These are phyloP conservation scores for Cucumis melo DNA, from an alignment of 306 rosid genomes.

Conservation along the genomic window DNA sequence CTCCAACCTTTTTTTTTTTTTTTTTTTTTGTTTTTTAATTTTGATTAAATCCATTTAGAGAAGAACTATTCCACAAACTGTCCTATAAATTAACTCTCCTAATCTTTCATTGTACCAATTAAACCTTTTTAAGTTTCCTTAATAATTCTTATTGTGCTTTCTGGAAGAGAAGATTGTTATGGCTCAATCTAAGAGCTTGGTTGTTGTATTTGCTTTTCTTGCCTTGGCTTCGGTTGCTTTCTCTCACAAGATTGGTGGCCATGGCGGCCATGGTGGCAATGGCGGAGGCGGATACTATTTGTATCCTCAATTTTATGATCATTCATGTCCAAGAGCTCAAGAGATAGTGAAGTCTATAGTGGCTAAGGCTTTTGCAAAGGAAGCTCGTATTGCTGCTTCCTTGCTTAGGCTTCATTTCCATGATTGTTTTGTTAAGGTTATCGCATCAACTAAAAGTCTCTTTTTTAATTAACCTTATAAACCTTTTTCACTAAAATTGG, in stretches of 20 bases:
- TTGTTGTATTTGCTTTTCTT: conserved; percentile 36
- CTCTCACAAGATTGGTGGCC: conserved; percentile 8
- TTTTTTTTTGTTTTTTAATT: not conserved
- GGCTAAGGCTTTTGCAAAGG: conserved; percentile 46
- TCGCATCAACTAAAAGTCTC: not conserved
- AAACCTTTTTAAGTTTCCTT: not conserved
- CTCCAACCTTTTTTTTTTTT: conserved; percentile 3
- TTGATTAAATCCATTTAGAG: not conserved
- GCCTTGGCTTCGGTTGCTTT: conserved; percentile 38
- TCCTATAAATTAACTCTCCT: conserved; percentile 26
- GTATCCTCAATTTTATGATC: conserved; percentile 65
- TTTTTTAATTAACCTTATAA: not conserved
- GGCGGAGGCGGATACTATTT: conserved; percentile 20
- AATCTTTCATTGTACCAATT: not conserved
- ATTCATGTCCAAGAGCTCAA: conserved; percentile 61
- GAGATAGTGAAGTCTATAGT: conserved; percentile 51
- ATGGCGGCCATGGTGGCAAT: not conserved
- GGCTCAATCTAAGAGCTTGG: conserved; percentile 23
- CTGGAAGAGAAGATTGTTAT: conserved; percentile 13
- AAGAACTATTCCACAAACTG: conserved; percentile 2
- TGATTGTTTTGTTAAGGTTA: conserved; percentile 85
- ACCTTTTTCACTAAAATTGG: not conserved
- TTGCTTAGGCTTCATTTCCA: conserved; percentile 79
- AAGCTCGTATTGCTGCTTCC: conserved; percentile 79
- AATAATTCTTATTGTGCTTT: not conserved